Base-by-base conservation (phyloP, 2,329 filamentous ascomycete species). In the Pseudopyricularia javanii region DNA sequence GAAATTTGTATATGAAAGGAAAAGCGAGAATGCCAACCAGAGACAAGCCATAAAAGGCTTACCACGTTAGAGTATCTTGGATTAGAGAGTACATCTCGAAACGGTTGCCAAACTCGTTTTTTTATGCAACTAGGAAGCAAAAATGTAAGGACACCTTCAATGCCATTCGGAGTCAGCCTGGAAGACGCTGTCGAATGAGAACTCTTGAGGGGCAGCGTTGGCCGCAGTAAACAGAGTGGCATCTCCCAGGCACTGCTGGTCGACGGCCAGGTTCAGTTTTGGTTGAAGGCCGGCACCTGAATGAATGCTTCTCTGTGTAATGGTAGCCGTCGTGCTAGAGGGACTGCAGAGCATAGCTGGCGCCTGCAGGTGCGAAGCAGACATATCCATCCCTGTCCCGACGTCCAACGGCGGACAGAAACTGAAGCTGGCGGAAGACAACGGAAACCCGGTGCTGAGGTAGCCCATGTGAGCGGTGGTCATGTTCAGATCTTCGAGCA, bases 351-450 rank as follows among this genome's bases (percentile, higher is more conserved):
- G 43, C 26, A 47, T 12, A 2, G 32, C 20, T 58, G 56, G 11
- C 20, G 30, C 14, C 5, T 52, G 47, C 7, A 47, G 51, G n/a
- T 49, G 50, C n/a, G 53, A 33, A 17, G 52, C 54, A 2, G 56
- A 45, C 14, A 54, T 47, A 2, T 51, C 17, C 17, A 34, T 50
- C 20, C 55, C 59, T 26, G 59, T 56, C 20, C n/a, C 20, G 14
- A 43, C 34, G 28, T 52, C 37, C 17, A 52, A 35, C n/a, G 40
- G 30, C 15, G 40, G 28, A 26, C 37, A 34, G 30, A 47, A 24
- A 17, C 28, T 26, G 45, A 65, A 64, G 12, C 54, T 56, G 8
- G 62, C 58, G 4, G 63, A 62, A 2, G 62, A 62, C 40, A 63
- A 59, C 26, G 60, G 60, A 15, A 59, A 43, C 37, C 53, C 55